Evolutionary conservation across 2,329 filamentous ascomycete species (phyloP), one percentile per base, ranked within the genome.

Genomic region (Capronia americana): DNA sequence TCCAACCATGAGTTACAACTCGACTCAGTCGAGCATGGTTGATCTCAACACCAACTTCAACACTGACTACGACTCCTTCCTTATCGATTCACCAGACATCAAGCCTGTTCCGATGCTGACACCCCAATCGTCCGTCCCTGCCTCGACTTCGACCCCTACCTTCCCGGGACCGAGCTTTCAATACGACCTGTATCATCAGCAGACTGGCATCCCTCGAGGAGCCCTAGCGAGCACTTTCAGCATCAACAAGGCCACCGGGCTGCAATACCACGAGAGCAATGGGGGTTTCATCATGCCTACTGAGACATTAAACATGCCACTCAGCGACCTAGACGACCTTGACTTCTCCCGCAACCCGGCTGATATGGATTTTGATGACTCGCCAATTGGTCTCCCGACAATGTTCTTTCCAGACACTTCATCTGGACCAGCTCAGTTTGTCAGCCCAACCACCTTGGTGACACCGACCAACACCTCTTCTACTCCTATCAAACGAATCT

Each of bases 121-220:
- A 20, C 75, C 75, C 53, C 78, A 79, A 66, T 77, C 77, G 6
- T 75, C 79, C 32, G 71, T 79, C 61, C 72, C 76, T 65, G 75
- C 76, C 23, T 77, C 73, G 48, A 75, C 73, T 68, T 78, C 79
- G 64, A 77, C 76, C 28, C 86, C 89, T 68, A 85, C 85, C 70
- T 87, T 93, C 75, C 88, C 88, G 56, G 92, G 88, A 41, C 94
- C 95, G 8, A 97, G 92, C 79, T 93, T 97, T 81, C 92, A 96
- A 80, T 98, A 98, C 83, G 92, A 93, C 75, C 88, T 92, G 76
- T 96, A 97, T 83, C 92, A 92, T 81, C 95, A 99, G 78, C 93
- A 97, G 82, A 97, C 95, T 3, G 93, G 93, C 70, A 88, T 97
- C 32, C 92, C 95, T 0, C 90, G 92, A 1, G 93, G 93, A 69